Evolutionary conservation across 2,329 filamentous ascomycete genomes (phyloP).

Genomic region (Mycosphaerella arachidis): DNA sequence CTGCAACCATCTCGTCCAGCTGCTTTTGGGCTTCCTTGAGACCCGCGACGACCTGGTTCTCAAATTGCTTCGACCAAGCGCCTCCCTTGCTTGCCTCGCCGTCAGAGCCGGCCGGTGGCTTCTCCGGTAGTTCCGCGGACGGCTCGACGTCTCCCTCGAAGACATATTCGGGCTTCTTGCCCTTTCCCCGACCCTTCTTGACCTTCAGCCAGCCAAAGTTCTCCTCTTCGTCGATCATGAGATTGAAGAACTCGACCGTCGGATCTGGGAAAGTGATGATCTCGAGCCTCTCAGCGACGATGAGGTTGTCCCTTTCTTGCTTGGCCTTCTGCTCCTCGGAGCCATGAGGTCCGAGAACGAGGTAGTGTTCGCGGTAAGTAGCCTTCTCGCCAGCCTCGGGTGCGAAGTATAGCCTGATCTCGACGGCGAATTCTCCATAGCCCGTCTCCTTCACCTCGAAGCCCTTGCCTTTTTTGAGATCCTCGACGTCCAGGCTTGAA

Average conservation of each 20-base stretch:
- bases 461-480: constrained; percentile 45
- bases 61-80: constrained; percentile 43
- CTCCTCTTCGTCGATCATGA: constrained; percentile 70
- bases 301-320: constrained; percentile 59
- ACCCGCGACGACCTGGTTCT: constrained; percentile 28
- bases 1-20: constrained; percentile 43
- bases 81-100: constrained; percentile 59
- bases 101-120: constrained; percentile 60
- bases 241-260: constrained; percentile 84
- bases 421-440: constrained; percentile 97
- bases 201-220: constrained; percentile 46
- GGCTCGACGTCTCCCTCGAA: constrained; percentile 55
- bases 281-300: constrained; percentile 80
- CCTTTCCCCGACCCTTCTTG: constrained; percentile 54
- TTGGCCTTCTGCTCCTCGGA: constrained; percentile 66
- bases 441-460: constrained; percentile 90
- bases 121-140: constrained; percentile 70
- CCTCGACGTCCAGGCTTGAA: constrained; percentile 15
- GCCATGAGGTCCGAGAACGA: constrained; percentile 87
- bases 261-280: constrained; percentile 97
- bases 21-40: constrained; percentile 59
- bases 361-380: constrained; percentile 88
- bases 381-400: constrained; percentile 87
- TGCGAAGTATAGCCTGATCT: constrained; percentile 89
- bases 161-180: constrained; percentile 46